Evolutionary conservation across 805 yeast species (phyloP).

Genomic region (Wickerhamomyces ciferrii): DNA sequence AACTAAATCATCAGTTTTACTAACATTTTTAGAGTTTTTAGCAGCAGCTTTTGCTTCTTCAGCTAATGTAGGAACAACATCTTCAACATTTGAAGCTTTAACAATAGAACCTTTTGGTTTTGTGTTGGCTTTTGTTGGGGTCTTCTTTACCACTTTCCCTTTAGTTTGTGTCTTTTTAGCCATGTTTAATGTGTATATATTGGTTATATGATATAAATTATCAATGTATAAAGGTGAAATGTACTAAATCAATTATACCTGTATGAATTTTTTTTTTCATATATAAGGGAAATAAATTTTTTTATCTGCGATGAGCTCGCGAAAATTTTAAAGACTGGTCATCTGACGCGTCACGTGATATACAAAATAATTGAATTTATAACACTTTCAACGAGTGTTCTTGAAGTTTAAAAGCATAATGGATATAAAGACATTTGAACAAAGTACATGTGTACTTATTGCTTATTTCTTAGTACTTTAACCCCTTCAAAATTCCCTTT

Average conservation of each 20-base stretch:
- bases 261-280: constrained; percentile 2
- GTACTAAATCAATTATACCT: not conserved
- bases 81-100: not conserved
- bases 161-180: constrained; percentile 4
- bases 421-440: no score
- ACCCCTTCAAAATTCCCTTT: no score
- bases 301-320: not conserved
- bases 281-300: not conserved
- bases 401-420: no score
- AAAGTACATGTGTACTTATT: no score
- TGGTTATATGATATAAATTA: constrained; percentile 1
- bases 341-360: not conserved
- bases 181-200: not conserved
- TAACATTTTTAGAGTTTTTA: constrained; percentile 1
- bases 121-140: constrained; percentile 5
- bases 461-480: no score
- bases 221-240: not conserved
- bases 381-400: no score
- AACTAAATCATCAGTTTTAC: constrained; percentile 14
- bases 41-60: not conserved
- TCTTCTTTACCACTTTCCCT: constrained; percentile 1
- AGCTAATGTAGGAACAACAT: not conserved
- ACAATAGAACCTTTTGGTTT: not conserved
- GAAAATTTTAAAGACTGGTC: no score
- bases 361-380: not conserved